Conservation (phyloP, 2,329 filamentous ascomycete species). For the Pseudogymnoascus sp. region DNA sequence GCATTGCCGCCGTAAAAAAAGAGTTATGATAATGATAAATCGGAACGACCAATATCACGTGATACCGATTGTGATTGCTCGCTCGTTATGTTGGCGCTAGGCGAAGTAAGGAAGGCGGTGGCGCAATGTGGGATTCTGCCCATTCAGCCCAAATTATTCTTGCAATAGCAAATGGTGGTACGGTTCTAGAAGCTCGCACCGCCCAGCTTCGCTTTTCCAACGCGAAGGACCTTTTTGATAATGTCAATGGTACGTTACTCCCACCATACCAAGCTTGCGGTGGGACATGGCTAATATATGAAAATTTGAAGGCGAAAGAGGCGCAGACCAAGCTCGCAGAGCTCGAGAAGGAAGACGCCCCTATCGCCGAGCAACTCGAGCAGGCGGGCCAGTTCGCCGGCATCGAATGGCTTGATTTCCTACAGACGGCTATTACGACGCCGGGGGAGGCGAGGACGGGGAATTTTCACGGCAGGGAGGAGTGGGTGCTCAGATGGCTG, state of each 20-base stretch:
- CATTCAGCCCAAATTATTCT: neutral
- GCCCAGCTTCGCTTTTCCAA: neutral
- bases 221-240: neutral
- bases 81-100: neutral
- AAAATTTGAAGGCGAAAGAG: conserved; percentile 1
- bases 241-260: neutral
- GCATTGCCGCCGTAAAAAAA: neutral
- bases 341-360: conserved; percentile 27
- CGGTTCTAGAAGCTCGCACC: neutral
- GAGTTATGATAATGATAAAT: neutral
- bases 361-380: conserved; percentile 27
- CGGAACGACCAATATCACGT: neutral
- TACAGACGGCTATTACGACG: conserved; percentile 18
- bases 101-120: neutral
- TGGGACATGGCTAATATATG: too few species aligned
- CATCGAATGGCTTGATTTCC: conserved; percentile 16
- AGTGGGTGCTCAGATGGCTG: conserved; percentile 61
- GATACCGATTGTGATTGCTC: neutral
- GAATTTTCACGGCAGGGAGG: conserved; percentile 37
- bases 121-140: neutral
- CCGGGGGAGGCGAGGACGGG: conserved; percentile 4
- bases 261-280: neutral
- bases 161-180: neutral
- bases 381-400: conserved; percentile 28
- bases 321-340: conserved; percentile 26